Evolutionary conservation across 2,329 filamentous ascomycete genomes (phyloP).

Genomic region (Aaosphaeria arxii): DNA sequence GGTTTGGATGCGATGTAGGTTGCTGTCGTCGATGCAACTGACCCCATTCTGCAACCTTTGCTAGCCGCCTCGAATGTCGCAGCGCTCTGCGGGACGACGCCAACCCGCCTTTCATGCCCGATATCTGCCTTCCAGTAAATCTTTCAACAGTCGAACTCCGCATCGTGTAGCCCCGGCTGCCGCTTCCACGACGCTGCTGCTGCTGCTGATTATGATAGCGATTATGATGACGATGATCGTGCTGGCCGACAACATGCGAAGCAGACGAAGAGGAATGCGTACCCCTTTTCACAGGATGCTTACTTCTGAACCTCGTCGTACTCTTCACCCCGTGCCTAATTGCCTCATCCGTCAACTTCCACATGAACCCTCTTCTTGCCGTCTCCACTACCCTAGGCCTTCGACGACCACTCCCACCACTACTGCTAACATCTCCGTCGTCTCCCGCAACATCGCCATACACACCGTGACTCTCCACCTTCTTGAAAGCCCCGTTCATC

Average conservation of each 20-base stretch:
- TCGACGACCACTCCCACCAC: conserved; percentile 10
- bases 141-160: too few relatives aligned
- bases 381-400: conserved; percentile 54
- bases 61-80: background rate
- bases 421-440: conserved; percentile 22
- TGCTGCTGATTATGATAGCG: background rate
- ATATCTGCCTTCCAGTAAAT: background rate
- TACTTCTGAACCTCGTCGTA: conserved; percentile 63
- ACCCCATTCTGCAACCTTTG: background rate
- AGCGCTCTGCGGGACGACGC: background rate
- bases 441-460: conserved; percentile 15
- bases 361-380: conserved; percentile 68
- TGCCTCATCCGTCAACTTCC: conserved; percentile 72
- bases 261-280: background rate
- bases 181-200: background rate
- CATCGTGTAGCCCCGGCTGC: too few relatives aligned
- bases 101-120: background rate
- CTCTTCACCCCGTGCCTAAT: conserved; percentile 72
- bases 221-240: background rate
- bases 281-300: conserved; percentile 44
- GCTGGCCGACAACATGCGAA: too few relatives aligned
- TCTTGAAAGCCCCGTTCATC: conserved; percentile 72
- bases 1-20: background rate
- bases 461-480: too few relatives aligned
- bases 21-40: background rate